Conservation (phyloP, 176 grass and related monocot species). For the Eragrostis nindensis region DNA sequence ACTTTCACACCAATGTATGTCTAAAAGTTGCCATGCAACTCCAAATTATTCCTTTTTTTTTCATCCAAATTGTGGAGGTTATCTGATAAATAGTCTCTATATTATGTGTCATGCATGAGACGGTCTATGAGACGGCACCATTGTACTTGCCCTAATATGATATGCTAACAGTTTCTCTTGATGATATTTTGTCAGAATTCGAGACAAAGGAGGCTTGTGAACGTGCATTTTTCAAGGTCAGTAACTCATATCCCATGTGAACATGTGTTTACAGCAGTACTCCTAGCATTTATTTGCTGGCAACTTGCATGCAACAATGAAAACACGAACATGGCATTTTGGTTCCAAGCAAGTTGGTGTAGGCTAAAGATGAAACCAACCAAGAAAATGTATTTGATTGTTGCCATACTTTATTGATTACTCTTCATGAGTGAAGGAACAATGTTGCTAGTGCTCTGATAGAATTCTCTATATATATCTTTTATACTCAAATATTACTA, state of each 20-base stretch:
- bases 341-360: background rate
- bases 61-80: no score
- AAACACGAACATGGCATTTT: background rate
- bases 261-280: background rate
- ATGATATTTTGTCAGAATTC: constrained; percentile 65
- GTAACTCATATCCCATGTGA: constrained; percentile 25
- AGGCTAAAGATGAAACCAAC: background rate
- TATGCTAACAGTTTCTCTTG: constrained; percentile 34
- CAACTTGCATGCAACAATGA: background rate
- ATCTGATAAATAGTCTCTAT: no score
- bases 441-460: background rate
- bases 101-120: no score
- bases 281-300: background rate
- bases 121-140: no score
- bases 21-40: no score
- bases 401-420: constrained; percentile 13
- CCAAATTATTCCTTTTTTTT: no score
- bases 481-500: background rate
- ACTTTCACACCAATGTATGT: no score
- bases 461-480: background rate
- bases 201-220: constrained; percentile 85
- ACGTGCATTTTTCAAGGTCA: constrained; percentile 90
- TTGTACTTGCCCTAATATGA: no score
- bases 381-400: background rate
- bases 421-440: background rate